Evolutionary conservation across 192 early-diverging fungal genomes (phyloP), one percentile per base, ranked within the genome.

Genomic region (Diversispora epigaea): DNA sequence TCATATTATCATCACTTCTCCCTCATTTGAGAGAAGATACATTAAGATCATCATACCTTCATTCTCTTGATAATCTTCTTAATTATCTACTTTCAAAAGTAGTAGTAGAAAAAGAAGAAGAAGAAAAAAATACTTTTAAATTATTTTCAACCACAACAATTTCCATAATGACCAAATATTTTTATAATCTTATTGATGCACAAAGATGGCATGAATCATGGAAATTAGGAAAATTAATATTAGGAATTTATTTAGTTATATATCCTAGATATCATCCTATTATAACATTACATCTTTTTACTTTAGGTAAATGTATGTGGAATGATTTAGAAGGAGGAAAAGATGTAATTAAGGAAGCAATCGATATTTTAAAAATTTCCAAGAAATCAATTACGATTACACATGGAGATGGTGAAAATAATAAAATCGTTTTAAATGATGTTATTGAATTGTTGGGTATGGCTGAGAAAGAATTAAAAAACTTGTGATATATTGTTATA

Each of bases 201-300:
- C 58, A 75, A 67, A 73, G 76, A 39, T 84, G 80, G 79, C 25
- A 56, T n/a, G 44, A 81, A 43, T 78, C 83, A 6, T 76, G 77
- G 69, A 80, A 69, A 73, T 77, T 87, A 65, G 78, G 83, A 45
- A 77, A 76, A 14, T 84, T 80, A 75, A 79, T 86, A 11, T 65
- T 86, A 58, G 79, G 79, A 4, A 52, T 84, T 11, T 87, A 86
- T 68, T 25, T 87, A 32, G 60, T 87, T 61, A 72, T 80, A 32
- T 87, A 87, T 70, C 82, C 81, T 39, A 71, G 83, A 43, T 81
- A 77, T 75, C 85, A 86, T 68, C 85, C 85, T 15, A 69, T 86
- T 4, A 77, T 84, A 15, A 80, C 79, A 9, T 65, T 86, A 15
- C 85, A 86, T 67, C 77, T 74, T 40, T 79, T 84, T 49, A 81